Percentiles rank a stretch among this genome's conserved stretches.
Conservation (phyloP, 2,329 filamentous ascomycete species). For the Sordariomycetes sp. region DNA sequence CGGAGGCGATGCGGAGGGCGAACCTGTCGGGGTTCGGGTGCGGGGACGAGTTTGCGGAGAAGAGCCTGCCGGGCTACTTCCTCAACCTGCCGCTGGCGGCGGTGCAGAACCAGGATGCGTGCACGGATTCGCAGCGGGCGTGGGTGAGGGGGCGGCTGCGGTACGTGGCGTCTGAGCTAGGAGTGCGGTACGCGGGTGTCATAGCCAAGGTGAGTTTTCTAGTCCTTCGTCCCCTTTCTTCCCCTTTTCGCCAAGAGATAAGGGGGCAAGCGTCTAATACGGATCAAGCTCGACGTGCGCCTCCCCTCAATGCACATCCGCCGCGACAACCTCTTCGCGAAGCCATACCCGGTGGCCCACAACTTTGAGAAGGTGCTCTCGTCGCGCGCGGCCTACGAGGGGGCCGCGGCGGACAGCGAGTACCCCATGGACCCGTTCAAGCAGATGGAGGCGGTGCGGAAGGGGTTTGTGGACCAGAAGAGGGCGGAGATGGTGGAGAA, state of each 20-base stretch:
- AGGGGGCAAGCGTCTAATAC: neutral
- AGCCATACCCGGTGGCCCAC: constrained; percentile 27
- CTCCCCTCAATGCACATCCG: constrained; percentile 53
- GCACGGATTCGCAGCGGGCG: constrained; percentile 44
- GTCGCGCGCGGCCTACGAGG: constrained; percentile 18
- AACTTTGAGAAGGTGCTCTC: constrained; percentile 36
- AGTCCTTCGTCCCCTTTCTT: neutral
- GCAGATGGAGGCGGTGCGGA: constrained; percentile 35
- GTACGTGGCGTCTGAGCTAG: constrained; percentile 43
- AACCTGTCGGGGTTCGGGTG: constrained; percentile 35
- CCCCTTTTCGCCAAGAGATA: neutral
- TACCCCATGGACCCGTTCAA: constrained; percentile 32
- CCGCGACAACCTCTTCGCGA: constrained; percentile 36
- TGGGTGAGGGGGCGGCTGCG: constrained; percentile 44
- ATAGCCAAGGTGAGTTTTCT: constrained; percentile 35
- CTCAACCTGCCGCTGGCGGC: constrained; percentile 48
- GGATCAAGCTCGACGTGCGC: constrained; percentile 39
- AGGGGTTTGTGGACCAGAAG: constrained; percentile 30
- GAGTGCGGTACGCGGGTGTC: constrained; percentile 47
- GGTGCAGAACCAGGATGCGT: constrained; percentile 44
- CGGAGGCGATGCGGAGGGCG: constrained; percentile 25
- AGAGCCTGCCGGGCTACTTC: constrained; percentile 48
- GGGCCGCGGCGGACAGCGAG: constrained; percentile 13
- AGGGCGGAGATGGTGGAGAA: constrained; percentile 29
- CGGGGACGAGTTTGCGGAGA: constrained; percentile 36